Evolutionary conservation across 176 grass and related monocot genomes (phyloP).

Genomic region (Alopecurus myosuroides): DNA sequence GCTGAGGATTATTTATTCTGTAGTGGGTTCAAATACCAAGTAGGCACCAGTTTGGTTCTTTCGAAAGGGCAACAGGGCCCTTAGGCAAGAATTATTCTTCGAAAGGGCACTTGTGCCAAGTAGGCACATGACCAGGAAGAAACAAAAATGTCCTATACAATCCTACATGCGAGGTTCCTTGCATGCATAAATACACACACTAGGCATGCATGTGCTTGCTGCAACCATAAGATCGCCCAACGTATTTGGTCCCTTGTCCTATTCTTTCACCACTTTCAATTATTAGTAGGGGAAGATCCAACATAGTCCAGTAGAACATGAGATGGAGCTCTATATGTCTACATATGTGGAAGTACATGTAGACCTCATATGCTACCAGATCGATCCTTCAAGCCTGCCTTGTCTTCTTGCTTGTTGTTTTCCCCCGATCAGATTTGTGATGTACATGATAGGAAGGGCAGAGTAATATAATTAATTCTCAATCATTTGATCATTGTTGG

Average conservation of each 20-base stretch:
- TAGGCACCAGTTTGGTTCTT: neutral
- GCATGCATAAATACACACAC: neutral
- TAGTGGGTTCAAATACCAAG: neutral
- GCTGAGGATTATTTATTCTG: neutral
- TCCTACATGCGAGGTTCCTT: neutral
- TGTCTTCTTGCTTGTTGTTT: constrained; percentile 21
- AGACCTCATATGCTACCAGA: constrained; percentile 40
- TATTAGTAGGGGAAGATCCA: constrained; percentile 36
- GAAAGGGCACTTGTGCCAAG: constrained; percentile 1
- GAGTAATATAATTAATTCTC: neutral
- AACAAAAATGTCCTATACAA: neutral
- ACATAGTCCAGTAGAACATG: constrained; percentile 31
- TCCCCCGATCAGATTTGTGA: neutral
- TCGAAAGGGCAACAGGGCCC: neutral
- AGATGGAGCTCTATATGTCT: constrained; percentile 13
- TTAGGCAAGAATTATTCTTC: neutral
- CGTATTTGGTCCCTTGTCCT: constrained; percentile 29
- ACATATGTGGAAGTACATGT: neutral
- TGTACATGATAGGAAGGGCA: neutral
- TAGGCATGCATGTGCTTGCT: constrained; percentile 26
- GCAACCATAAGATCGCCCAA: constrained; percentile 25
- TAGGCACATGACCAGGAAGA: constrained; percentile 16
- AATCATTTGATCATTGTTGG: neutral
- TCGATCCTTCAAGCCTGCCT: constrained; percentile 10
- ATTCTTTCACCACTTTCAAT: constrained; percentile 10